A percentile compares a stretch with the other conserved stretches of the same genome.
Evolutionary conservation across 441 rosid species (phyloP).

Genomic region (Croton setiger): DNA sequence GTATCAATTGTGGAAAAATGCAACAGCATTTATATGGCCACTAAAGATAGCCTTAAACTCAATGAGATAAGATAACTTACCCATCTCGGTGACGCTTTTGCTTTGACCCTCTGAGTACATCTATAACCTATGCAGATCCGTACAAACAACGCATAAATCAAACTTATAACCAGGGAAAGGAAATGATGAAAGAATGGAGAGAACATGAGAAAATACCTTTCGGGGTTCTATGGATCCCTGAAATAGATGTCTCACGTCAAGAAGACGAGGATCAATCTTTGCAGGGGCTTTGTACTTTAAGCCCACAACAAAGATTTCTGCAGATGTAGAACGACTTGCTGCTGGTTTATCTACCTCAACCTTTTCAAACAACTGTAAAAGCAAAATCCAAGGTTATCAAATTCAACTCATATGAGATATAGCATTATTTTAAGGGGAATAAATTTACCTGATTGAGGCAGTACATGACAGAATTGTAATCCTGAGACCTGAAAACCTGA

Average conservation of each 20-base stretch:
- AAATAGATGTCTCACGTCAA: conserved; percentile 72
- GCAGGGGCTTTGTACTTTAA: conserved; percentile 85
- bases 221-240: conserved; percentile 63
- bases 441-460: conserved; percentile 67
- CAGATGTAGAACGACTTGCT: conserved; percentile 88
- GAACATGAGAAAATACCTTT: conserved; percentile 34
- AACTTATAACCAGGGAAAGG: neutral
- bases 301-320: conserved; percentile 79
- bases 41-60: neutral
- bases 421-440: neutral
- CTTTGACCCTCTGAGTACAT: conserved; percentile 66
- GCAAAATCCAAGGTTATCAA: conserved; percentile 11
- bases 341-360: conserved; percentile 90
- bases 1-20: neutral
- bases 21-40: neutral
- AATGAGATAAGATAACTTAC: conserved; percentile 34
- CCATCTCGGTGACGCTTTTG: conserved; percentile 86
- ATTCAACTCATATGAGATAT: neutral
- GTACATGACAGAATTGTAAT: conserved; percentile 69
- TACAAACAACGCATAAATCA: conserved; percentile 7
- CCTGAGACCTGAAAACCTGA: conserved; percentile 92
- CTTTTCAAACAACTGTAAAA: conserved; percentile 72
- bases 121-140: conserved; percentile 49
- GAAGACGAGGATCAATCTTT: conserved; percentile 83
- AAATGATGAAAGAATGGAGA: neutral